Evolutionary conservation across 768 basidiomycete genomes (phyloP).

Genomic region (Kondoa malvinella): DNA sequence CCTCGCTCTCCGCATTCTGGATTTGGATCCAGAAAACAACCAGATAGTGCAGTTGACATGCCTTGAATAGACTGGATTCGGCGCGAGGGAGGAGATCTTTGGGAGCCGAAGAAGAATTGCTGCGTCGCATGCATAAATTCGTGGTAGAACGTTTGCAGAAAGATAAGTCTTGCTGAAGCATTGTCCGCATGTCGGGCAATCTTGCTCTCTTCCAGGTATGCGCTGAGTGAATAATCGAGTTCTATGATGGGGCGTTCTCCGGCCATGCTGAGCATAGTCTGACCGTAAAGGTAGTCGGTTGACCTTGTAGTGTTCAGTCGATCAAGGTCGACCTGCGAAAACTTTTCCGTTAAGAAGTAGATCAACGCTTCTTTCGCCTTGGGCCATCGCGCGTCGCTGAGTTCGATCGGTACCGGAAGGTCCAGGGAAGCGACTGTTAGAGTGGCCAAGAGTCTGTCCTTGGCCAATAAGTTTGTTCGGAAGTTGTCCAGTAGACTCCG

Average conservation of each 20-base stretch:
- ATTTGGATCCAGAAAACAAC: background rate
- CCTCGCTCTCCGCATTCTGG: background rate
- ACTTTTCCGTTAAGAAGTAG: background rate
- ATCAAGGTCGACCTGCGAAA: background rate
- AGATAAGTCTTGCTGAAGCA: background rate
- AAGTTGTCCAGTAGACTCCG: background rate
- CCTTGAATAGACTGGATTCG: background rate
- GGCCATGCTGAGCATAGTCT: background rate
- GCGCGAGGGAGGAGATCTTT: background rate
- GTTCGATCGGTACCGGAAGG: background rate
- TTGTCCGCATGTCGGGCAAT: background rate
- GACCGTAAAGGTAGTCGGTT: background rate
- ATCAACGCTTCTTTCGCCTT: background rate
- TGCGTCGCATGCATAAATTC: background rate
- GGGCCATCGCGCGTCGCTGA: background rate
- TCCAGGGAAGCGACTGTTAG: background rate
- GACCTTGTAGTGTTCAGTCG: background rate
- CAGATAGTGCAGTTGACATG: background rate
- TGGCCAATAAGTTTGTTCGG: background rate
- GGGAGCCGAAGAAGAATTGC: background rate
- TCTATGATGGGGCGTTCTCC: background rate
- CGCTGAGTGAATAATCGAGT: background rate
- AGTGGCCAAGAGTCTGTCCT: background rate
- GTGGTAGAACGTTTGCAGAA: background rate
- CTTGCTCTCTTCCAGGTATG: background rate